These are phyloP conservation scores for Dicorynia guianensis DNA, from an alignment of 306 rosid species.

Conservation along the genomic window DNA sequence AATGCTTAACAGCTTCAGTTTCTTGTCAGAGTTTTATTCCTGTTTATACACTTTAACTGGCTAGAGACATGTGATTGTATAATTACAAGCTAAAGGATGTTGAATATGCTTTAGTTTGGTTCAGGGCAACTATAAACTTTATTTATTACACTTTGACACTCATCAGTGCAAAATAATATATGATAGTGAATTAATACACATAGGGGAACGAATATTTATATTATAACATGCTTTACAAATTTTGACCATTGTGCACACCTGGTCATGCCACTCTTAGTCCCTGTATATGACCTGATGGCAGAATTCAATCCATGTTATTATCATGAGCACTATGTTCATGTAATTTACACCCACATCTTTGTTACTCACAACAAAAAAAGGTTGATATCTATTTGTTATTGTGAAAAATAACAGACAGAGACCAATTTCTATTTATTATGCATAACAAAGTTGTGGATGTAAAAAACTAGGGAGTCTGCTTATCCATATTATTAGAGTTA, in stretches of 20 bases:
- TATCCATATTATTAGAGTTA: too few relatives aligned
- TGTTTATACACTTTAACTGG: neutral
- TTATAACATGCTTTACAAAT: neutral
- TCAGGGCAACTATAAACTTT: neutral
- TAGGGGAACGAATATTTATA: too few relatives aligned
- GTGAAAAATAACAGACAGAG: too few relatives aligned
- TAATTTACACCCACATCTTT: too few relatives aligned
- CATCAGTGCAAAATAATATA: neutral
- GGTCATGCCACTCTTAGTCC: neutral
- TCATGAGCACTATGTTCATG: too few relatives aligned
- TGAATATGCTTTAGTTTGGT: neutral
- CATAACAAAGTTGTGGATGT: too few relatives aligned
- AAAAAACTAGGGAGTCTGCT: too few relatives aligned
- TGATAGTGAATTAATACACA: too few relatives aligned
- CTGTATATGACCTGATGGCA: neutral
- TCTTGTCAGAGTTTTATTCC: conserved; percentile 34
- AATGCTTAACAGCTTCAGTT: neutral
- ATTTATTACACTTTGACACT: neutral
- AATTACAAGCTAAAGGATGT: conserved; percentile 13
- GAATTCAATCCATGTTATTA: neutral
- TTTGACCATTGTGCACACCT: neutral
- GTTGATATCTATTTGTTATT: too few relatives aligned
- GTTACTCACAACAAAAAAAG: too few relatives aligned
- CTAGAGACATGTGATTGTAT: neutral
- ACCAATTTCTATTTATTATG: too few relatives aligned